Evolutionary conservation across 2,329 filamentous ascomycete genomes (phyloP), one percentile per base, ranked within the genome.

Genomic region (Trichoderma atrobrunneum): DNA sequence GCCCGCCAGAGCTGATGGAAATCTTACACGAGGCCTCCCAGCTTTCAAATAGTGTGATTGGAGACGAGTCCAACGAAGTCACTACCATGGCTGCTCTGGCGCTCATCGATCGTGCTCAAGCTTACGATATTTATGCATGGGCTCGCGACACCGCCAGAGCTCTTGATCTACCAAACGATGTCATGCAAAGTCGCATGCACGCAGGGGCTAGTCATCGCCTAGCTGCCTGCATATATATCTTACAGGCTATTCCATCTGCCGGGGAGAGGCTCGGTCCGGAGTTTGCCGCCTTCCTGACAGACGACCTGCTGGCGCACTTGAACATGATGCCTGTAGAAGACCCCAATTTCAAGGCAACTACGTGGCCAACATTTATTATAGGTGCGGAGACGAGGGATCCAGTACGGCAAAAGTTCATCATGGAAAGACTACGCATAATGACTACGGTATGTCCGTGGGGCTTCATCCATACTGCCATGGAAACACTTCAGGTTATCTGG

Each of bases 351-450:
- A 89, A 89, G 74, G 87, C 85, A 0, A 87, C 86, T 5, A 84
- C 85, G 1, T 89, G 87, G 87, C 86, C 87, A 0, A 84, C 87
- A 0, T 89, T 90, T 69, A 82, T 89, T 7, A 86, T 85, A 7
- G 87, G 87, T 1, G 87, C 87, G 0, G 86, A 87, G 69, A 84
- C 85, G 0, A 82, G 81, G 57, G 81, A 85, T 7, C 78, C 77
- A 0, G 78, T 76, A 28, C 81, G 82, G 73, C 82, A 86, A 39
- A 80, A 80, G 3, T 88, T 86, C 86, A 84, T 86, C 60, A 82
- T 85, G 76, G 78, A 85, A 28, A 83, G 85, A 24, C 77, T 87
- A 28, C 79, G 80, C 48, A 78, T 79, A 24, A 78, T 84, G 21
- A 81, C 84, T 32, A 76, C 81, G 24, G 78, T 81, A 14, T 84